Conservation (phyloP, 2,329 filamentous ascomycete species). For the Mollisiaceae sp. region DNA sequence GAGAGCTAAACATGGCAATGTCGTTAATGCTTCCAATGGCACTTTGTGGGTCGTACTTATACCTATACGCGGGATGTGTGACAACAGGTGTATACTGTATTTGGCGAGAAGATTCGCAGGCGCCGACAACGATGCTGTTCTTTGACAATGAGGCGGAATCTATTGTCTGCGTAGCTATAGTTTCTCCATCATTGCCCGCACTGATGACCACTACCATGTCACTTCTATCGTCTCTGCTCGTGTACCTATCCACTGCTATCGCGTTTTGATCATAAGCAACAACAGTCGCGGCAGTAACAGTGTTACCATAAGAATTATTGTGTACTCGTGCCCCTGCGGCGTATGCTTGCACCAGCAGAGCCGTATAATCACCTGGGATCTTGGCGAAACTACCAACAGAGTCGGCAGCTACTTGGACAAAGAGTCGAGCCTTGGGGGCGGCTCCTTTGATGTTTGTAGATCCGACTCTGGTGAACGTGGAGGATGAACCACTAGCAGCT, state of each 20-base stretch:
- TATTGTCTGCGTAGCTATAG: background rate
- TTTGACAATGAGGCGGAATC: background rate
- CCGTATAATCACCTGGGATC: background rate
- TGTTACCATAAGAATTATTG: background rate
- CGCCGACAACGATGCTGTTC: background rate
- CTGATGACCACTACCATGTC: background rate
- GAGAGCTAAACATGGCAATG: too few species aligned
- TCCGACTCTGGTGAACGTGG: background rate
- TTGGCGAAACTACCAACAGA: background rate
- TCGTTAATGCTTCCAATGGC: too few species aligned
- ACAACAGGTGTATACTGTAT: too few species aligned
- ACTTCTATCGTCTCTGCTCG: background rate
- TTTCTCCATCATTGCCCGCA: background rate
- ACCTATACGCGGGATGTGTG: too few species aligned
- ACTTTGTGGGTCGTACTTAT: too few species aligned
- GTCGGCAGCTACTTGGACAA: background rate
- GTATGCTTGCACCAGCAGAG: background rate
- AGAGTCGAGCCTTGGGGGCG: background rate
- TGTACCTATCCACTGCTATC: background rate
- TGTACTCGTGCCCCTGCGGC: background rate
- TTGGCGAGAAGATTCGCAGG: too few species aligned
- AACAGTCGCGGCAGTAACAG: too few species aligned
- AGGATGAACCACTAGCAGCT: background rate
- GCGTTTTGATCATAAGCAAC: background rate
- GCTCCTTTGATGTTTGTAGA: background rate